phyloP scores from a whole-genome alignment of 2,329 filamentous ascomycete species.

The Knufia fluminis region DNA sequence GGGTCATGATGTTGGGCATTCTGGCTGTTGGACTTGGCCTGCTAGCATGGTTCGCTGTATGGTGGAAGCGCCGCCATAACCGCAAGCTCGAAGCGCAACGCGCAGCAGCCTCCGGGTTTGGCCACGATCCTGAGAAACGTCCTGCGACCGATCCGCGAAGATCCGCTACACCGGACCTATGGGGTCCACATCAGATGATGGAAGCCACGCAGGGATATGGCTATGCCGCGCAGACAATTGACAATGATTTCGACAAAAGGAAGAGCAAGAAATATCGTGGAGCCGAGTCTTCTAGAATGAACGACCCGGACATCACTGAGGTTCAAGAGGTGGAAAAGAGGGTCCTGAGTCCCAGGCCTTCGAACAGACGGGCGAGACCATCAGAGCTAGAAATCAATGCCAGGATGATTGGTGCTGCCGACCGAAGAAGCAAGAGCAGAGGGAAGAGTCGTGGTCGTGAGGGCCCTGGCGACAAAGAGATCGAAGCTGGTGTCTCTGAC shows the following conservation, averaged over 20 bases:
- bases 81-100: slow-evolving; percentile 52
- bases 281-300: slow-evolving; percentile 8
- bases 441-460: neutral
- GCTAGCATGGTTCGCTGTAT: slow-evolving; percentile 58
- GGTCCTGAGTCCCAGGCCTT: neutral
- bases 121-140: slow-evolving; percentile 25
- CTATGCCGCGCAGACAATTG: slow-evolving; percentile 11
- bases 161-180: slow-evolving; percentile 24
- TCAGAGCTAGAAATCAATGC: slow-evolving; percentile 8
- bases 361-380: slow-evolving; percentile 2
- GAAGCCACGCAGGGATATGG: slow-evolving; percentile 19
- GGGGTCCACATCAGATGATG: slow-evolving; percentile 30
- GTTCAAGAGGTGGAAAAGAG: slow-evolving; percentile 7
- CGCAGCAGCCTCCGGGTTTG: slow-evolving; percentile 22
- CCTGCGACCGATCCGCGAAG: slow-evolving; percentile 20
- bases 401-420: slow-evolving; percentile 7
- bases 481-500: neutral
- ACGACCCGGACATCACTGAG: slow-evolving; percentile 5
- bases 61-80: slow-evolving; percentile 65
- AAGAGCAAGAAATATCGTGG: slow-evolving; percentile 8
- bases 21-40: slow-evolving; percentile 59
- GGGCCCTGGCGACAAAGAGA: neutral
- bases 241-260: neutral
- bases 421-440: slow-evolving; percentile 6
- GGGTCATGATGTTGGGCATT: slow-evolving; percentile 73